Evolutionary conservation across 2,329 filamentous ascomycete species (phyloP).

Genomic region (Fusarium euwallaceae): DNA sequence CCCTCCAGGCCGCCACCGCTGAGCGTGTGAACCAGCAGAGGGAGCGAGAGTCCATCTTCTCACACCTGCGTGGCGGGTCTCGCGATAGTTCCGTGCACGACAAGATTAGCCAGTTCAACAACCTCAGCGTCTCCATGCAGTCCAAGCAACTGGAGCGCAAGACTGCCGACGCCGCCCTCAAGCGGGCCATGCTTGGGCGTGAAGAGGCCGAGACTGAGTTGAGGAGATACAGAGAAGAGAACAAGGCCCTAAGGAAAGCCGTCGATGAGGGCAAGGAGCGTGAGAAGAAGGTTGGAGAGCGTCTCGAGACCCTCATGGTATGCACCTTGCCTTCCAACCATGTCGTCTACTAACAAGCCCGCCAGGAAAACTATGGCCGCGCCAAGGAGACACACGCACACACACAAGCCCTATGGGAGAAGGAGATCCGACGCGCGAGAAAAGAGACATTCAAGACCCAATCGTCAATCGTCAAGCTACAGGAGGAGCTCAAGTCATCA

Average conservation of each 20-base stretch:
- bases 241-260: slow-evolving; percentile 66
- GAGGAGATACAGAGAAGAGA: slow-evolving; percentile 73
- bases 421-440: slow-evolving; percentile 76
- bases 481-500: slow-evolving; percentile 78
- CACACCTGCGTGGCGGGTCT: slow-evolving; percentile 54
- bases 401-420: slow-evolving; percentile 78
- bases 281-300: slow-evolving; percentile 75
- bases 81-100: slow-evolving; percentile 74
- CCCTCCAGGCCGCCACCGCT: slow-evolving; percentile 72
- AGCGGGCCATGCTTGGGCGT: slow-evolving; percentile 75
- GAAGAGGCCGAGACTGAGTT: slow-evolving; percentile 81
- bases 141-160: slow-evolving; percentile 74
- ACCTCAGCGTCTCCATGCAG: slow-evolving; percentile 71
- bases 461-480: slow-evolving; percentile 76
- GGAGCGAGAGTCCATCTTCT: slow-evolving; percentile 54
- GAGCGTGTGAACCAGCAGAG: slow-evolving; percentile 71
- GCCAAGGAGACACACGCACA: slow-evolving; percentile 78
- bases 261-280: slow-evolving; percentile 75
- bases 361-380: slow-evolving; percentile 76
- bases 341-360: slow-evolving; percentile 29
- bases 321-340: slow-evolving; percentile 43
- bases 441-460: slow-evolving; percentile 84
- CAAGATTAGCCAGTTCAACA: slow-evolving; percentile 80
- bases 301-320: slow-evolving; percentile 78
- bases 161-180: slow-evolving; percentile 74